Evolutionary conservation across 2,329 filamentous ascomycete species (phyloP), one percentile per base, ranked within the genome.

Genomic region (Whalleya microplaca): DNA sequence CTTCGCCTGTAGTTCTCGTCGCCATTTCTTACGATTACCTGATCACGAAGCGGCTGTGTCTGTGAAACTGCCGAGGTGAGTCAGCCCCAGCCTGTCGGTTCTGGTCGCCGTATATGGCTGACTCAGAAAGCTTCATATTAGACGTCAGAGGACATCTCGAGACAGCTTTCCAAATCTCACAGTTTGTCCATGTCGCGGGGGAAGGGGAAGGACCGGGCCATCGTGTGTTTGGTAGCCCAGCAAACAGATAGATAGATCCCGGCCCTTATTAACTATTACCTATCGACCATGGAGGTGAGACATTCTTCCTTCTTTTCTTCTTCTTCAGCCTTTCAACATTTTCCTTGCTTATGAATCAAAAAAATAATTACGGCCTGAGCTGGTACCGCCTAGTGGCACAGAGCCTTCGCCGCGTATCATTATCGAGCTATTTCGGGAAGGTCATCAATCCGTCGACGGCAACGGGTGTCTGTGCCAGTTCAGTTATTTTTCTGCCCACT

Each of bases 241-340:
- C 62, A 62, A 65, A 62, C 51, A 50, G 48, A 56, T 54, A 46
- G 48, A 52, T 48, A 59, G 55, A 56, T 49, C 45, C 52, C 46
- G 55, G 52, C 49, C 29, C 43, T 55, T 48, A 40, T 43, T 48
- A 48, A 37, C 41, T 55, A 21, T 54, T 59, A 57, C 43, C 49
- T 42, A 46, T 21, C 21, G 40, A 62, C 45, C 47, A 68, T 68
- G 66, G 66, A 67, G 64, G 66, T 68, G 60, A 67, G 66, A 67
- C 62, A 67, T 59, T 62, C 59, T 45, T 58, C 54, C 56, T 58
- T 27, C 42, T 53, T 61, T 50, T 55, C 37, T 55, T 57, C 52
- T 40, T 50, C 29, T 47, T 41, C 29, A 41, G 19, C 51, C 50
- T 44, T 42, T 21, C 51, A 29, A 48, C 41, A 48, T 57, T 59